Evolutionary conservation across 2,329 filamentous ascomycete genomes (phyloP), one percentile per base, ranked within the genome.

Genomic region (Ophiognomonia clavigignenti-juglandacearum): DNA sequence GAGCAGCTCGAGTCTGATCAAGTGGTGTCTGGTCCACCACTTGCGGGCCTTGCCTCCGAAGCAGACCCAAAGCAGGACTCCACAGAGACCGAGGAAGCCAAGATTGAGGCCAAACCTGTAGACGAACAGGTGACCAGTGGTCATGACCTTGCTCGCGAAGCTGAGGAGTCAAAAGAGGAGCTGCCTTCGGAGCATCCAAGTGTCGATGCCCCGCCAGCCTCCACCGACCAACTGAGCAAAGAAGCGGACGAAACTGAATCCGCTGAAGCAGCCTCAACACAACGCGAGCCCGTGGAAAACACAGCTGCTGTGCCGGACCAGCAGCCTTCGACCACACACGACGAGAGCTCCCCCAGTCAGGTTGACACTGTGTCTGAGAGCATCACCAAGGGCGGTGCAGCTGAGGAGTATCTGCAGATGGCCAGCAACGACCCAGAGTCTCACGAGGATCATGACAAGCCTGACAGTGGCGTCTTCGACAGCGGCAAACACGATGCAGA

Each of bases 391-490:
- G 47, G 47, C 19, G 47, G 38, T 14, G 32, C 47, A 6, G 47
- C 47, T 4, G 47, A 49, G 14, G 47, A 42, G 18, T 49, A 49
- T 23, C 42, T 46, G 20, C 16, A 41, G 26, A 46, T 42, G 47
- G 47, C 43, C 13, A 18, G 27, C 18, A 20, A 26, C 9, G 23
- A 45, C 9, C 16, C 34, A 9, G 6, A 20, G 16, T 20, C 34
- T 6, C 34, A 19, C 6, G 14, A 20, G 18, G 34, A 36, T 5
- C n/a, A 35, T 6, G 16, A 16, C 19, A 16, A 7, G n/a, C 32
- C 32, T 35, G 32, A 9, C 9, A 18, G 32, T 16, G 32, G 10
- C 16, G 32, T 16, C 16, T n/a, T 11, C 5, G 34, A 36, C 18
- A 13, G 16, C 16, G 16, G 18, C 18, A 18, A 20, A 20, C 18